A percentile compares a stretch with the other conserved stretches of the same genome.
Conservation (phyloP, 2,329 filamentous ascomycete species). For the Fusarium euwallaceae region DNA sequence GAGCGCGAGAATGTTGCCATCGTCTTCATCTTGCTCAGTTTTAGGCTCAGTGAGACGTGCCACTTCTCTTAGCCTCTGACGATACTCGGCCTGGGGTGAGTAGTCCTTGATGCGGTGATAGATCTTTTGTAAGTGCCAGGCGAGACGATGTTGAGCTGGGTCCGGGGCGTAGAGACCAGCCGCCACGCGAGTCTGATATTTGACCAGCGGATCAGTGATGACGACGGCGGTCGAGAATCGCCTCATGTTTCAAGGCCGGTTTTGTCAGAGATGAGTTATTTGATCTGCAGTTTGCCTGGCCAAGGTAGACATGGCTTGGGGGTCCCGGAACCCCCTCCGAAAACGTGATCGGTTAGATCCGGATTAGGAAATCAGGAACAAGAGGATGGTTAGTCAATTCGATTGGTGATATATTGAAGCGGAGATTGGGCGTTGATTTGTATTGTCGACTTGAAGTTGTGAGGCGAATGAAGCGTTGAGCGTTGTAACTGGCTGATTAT, state of each 20-base stretch:
- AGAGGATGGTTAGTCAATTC: background rate
- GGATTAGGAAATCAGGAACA: background rate
- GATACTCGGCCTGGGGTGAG: constrained; percentile 78
- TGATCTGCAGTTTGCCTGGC: background rate
- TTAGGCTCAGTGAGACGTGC: constrained; percentile 58
- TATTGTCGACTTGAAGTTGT: background rate
- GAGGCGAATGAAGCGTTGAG: background rate
- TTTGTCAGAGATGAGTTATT: constrained; percentile 20
- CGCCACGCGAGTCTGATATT: constrained; percentile 79
- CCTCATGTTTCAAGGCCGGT: constrained; percentile 43
- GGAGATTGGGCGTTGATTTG: background rate
- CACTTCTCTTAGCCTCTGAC: constrained; percentile 72
- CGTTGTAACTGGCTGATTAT: background rate
- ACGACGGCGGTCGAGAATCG: constrained; percentile 64
- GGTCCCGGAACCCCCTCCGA: background rate
- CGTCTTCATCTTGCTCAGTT: constrained; percentile 47
- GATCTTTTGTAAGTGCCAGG: constrained; percentile 81
- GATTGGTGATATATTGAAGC: background rate
- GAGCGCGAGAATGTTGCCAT: constrained; percentile 59
- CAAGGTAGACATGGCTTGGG: constrained; percentile 19
- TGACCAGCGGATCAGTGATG: constrained; percentile 80
- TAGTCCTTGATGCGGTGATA: constrained; percentile 84
- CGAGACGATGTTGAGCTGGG: constrained; percentile 78
- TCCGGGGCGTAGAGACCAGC: constrained; percentile 77
- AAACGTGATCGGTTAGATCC: background rate